Percentiles rank a stretch among this genome's conserved stretches.
phyloP scores from a whole-genome alignment of 2,329 filamentous ascomycete genomes.

The Fusarium domesticum region DNA sequence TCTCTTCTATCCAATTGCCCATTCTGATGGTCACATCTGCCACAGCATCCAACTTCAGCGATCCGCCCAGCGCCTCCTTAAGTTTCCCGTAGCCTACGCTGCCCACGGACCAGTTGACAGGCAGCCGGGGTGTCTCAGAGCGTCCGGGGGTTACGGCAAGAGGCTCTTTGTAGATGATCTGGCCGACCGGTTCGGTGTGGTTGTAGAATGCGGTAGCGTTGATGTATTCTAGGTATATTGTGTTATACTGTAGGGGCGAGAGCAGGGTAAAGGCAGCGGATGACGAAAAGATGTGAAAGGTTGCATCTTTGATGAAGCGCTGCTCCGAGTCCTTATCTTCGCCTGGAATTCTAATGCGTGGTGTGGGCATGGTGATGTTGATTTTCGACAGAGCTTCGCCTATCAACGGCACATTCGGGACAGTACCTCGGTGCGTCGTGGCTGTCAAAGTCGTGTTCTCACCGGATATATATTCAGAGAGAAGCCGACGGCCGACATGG shows the following conservation, averaged over 20 bases:
- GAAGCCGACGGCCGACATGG: conserved; percentile 63
- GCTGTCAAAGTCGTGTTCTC: conserved; percentile 79
- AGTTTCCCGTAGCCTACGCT: conserved; percentile 82
- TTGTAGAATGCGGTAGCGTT: conserved; percentile 87
- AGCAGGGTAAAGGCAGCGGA: conserved; percentile 80
- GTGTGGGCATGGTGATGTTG: conserved; percentile 68
- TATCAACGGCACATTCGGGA: conserved; percentile 70
- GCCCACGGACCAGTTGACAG: conserved; percentile 75
- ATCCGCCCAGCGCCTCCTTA: conserved; percentile 74
- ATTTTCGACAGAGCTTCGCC: conserved; percentile 71
- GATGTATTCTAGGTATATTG: conserved; percentile 72
- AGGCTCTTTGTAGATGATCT: conserved; percentile 69
- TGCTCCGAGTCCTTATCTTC: conserved; percentile 37
- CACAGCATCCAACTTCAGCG: conserved; percentile 71
- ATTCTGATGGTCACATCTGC: conserved; percentile 74
- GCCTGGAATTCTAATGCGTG: conserved; percentile 60
- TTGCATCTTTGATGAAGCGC: conserved; percentile 81
- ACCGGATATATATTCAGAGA: conserved; percentile 86
- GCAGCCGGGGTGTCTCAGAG: conserved; percentile 70
- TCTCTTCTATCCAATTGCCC: conserved; percentile 67
- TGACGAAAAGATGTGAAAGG: conserved; percentile 81
- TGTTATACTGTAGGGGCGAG: conserved; percentile 72
- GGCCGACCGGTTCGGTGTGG: conserved; percentile 71
- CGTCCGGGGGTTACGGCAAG: conserved; percentile 75
- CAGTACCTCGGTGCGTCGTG: conserved; percentile 65